A percentile compares a stretch with the other conserved stretches of the same genome.
Conservation (phyloP, 2,329 filamentous ascomycete genomes). For the Calonectria naviculata region DNA sequence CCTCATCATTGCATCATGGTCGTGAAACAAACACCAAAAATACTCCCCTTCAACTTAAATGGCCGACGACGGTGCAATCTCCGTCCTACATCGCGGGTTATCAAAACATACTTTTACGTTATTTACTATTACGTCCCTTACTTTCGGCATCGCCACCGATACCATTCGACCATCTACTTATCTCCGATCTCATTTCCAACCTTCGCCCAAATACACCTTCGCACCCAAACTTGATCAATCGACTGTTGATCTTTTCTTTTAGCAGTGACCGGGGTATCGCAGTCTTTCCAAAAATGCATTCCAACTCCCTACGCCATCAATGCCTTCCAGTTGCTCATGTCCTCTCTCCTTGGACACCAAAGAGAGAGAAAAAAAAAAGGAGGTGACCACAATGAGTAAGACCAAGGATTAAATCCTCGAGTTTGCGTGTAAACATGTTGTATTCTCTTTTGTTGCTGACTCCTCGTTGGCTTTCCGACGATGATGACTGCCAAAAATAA, state of each 20-base stretch:
- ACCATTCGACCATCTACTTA: neutral
- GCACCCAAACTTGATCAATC: neutral
- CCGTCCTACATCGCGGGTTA: neutral
- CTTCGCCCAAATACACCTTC: neutral
- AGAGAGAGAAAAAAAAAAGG: neutral
- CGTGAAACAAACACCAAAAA: neutral
- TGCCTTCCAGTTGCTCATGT: neutral
- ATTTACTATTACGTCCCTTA: neutral
- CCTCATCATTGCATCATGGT: neutral
- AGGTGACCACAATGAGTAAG: neutral
- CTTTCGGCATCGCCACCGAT: neutral
- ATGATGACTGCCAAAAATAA: slow-evolving; percentile 6
- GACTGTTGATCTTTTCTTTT: neutral
- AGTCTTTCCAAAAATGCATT: neutral
- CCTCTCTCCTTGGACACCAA: neutral
- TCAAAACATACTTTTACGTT: neutral
- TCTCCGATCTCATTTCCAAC: neutral
- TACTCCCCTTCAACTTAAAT: neutral
- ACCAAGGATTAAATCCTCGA: neutral
- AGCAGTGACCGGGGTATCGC: slow-evolving; percentile 8
- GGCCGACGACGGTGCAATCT: neutral
- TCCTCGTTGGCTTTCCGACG: slow-evolving; percentile 12
- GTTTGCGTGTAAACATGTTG: slow-evolving; percentile 19
- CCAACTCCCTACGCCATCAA: neutral
- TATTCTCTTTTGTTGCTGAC: slow-evolving; percentile 23